A percentile compares a stretch with the other conserved stretches of the same genome.
phyloP scores from a whole-genome alignment of 1,284 basidiomycete species.

The Rhodotorula sp. region DNA sequence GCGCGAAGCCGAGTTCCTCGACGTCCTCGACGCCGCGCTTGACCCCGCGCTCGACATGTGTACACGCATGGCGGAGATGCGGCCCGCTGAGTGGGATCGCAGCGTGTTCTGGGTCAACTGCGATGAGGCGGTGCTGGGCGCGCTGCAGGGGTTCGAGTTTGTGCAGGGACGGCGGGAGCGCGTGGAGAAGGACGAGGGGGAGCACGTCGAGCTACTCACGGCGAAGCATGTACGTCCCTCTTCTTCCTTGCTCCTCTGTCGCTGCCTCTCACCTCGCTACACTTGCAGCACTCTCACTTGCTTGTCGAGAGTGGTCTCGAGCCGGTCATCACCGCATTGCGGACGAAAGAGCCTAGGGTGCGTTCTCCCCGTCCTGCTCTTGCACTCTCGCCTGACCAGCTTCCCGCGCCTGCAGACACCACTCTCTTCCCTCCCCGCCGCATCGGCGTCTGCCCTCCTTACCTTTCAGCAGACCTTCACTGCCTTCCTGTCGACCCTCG shows the following conservation, averaged over 20 bases:
- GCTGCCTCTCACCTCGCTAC: not conserved
- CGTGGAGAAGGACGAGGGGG: slow-evolving; percentile 66
- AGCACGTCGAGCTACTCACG: slow-evolving; percentile 66
- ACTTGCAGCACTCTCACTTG: slow-evolving; percentile 66
- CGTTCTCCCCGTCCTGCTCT: slow-evolving; percentile 45
- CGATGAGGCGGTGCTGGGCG: slow-evolving; percentile 71
- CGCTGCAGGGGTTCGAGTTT: slow-evolving; percentile 57
- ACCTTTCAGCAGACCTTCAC: slow-evolving; percentile 57
- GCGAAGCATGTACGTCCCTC: slow-evolving; percentile 73
- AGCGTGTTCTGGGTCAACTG: slow-evolving; percentile 82
- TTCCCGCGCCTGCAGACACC: slow-evolving; percentile 51
- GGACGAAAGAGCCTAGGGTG: slow-evolving; percentile 61
- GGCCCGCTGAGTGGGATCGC: slow-evolving; percentile 65
- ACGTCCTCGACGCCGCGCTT: slow-evolving; percentile 75
- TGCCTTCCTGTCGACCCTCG: slow-evolving; percentile 54
- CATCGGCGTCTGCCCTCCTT: slow-evolving; percentile 62
- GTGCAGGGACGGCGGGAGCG: slow-evolving; percentile 64
- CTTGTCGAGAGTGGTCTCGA: slow-evolving; percentile 72
- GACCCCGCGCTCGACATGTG: slow-evolving; percentile 81
- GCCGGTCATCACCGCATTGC: slow-evolving; percentile 64
- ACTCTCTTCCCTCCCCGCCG: slow-evolving; percentile 64
- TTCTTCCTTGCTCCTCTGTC: not conserved
- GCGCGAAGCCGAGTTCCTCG: slow-evolving; percentile 62
- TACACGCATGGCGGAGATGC: slow-evolving; percentile 65
- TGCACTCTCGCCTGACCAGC: not conserved